Base-by-base conservation (phyloP, 2,329 filamentous ascomycete species). In the Aspergillus ibericus region DNA sequence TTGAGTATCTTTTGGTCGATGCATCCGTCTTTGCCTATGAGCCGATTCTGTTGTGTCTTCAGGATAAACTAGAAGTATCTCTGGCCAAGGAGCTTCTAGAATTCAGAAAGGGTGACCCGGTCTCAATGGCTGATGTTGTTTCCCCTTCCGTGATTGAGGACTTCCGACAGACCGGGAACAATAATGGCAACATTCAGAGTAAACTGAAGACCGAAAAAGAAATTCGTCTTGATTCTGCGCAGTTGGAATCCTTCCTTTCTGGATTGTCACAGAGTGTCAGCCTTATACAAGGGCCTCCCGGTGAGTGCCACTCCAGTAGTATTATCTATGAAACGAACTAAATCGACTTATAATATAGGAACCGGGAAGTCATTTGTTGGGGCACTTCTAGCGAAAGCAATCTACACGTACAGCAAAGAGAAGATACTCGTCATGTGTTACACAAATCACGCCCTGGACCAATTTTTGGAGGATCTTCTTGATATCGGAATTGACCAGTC, bases 291-390 rank as follows among this genome's bases (percentile, higher is more conserved):
- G 89, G 89, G 0, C 90, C 90, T 1, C 90, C 89, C 63, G 88
- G 85, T 85, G 29, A 32, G 29, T 32, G 29, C 12, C 8, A 32
- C 29, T 10, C 29, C 29, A 32, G 29, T 3, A 32, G 12, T 32
- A 32, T 32, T 9, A 10, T 9, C 4, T 32, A 10, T 32, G 12
- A 32, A 7, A 32, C 29, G 1, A 32, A 32, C 29, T 3, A 32
- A 10, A 32, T 32, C 12, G 29, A 32, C 12, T 32, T 10, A 10
- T 10, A 32, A 32, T 49, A 18, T 47, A 87, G 86, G 88, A 0
- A 92, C 88, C 0, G 90, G 90, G 1, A 93, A 93, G 63, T 91
- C 88, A 0, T 90, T 90, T 61, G 82, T 91, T 2, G 90, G 90
- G 0, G 85, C 88, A 0, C 74, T 89, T 2, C 76, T 88, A 1